Conservation (phyloP, 2,329 filamentous ascomycete genomes). For the Aureobasidium sp. region DNA sequence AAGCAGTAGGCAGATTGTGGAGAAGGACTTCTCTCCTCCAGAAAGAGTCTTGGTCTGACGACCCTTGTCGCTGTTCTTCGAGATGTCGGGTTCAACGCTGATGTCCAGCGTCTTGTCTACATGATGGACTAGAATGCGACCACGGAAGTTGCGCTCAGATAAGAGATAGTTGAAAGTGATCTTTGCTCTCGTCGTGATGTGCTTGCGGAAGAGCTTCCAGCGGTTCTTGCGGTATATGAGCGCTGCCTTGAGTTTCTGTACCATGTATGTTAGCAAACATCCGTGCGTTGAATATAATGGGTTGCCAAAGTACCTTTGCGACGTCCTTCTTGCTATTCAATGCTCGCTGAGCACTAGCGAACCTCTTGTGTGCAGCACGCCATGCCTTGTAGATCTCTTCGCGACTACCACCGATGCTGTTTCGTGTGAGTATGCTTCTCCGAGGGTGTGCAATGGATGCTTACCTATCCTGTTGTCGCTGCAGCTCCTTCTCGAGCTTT, state of each 20-base stretch:
- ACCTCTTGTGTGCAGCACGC: neutral
- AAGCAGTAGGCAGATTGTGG: slow-evolving; percentile 86
- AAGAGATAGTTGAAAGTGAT: slow-evolving; percentile 84
- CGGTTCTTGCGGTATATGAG: slow-evolving; percentile 63
- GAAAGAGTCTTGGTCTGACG: slow-evolving; percentile 87
- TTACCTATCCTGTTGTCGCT: slow-evolving; percentile 3
- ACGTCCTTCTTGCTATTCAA: slow-evolving; percentile 25
- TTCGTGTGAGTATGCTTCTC: neutral
- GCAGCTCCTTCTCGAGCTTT: slow-evolving; percentile 21
- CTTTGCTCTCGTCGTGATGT: slow-evolving; percentile 79
- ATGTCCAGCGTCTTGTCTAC: slow-evolving; percentile 66
- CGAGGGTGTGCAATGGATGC: neutral
- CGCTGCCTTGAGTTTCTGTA: slow-evolving; percentile 49
- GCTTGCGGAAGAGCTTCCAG: slow-evolving; percentile 74
- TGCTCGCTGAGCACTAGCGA: slow-evolving; percentile 20
- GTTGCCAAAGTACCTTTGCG: slow-evolving; percentile 38
- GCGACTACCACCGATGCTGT: slow-evolving; percentile 25
- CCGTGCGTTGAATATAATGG: slow-evolving; percentile 9
- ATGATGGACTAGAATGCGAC: slow-evolving; percentile 74
- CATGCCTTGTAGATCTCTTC: slow-evolving; percentile 24
- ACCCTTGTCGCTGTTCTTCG: slow-evolving; percentile 60
- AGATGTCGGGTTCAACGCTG: slow-evolving; percentile 63
- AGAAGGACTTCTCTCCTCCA: slow-evolving; percentile 96
- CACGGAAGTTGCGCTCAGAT: slow-evolving; percentile 82
- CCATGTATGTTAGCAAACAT: neutral